Conservation (phyloP, 768 basidiomycete genomes). For the Lentinula aciculospora region DNA sequence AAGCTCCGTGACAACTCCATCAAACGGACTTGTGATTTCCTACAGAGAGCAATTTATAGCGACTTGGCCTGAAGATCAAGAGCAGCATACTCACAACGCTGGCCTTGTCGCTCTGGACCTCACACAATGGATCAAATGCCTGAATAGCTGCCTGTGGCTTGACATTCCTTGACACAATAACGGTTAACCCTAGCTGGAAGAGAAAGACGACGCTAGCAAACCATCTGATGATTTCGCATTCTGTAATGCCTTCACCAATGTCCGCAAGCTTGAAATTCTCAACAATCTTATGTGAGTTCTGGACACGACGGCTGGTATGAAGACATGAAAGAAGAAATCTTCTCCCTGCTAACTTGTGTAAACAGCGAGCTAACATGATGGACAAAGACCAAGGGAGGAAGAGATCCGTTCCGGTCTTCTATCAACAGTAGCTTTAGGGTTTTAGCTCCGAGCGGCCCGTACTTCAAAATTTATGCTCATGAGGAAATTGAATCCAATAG, state of each 20-base stretch:
- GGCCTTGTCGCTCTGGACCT: conserved; percentile 7
- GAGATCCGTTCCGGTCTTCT: too few species aligned
- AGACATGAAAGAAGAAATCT: conserved; percentile 5
- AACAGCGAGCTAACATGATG: conserved; percentile 1
- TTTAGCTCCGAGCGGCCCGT: too few species aligned
- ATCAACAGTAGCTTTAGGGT: too few species aligned
- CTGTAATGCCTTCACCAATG: conserved; percentile 89
- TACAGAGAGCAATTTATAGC: conserved; percentile 75
- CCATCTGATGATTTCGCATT: conserved; percentile 88
- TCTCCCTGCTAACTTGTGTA: not conserved
- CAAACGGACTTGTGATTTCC: conserved; percentile 84
- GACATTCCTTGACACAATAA: conserved; percentile 51
- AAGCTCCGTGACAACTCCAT: conserved; percentile 67
- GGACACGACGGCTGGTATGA: conserved; percentile 3
- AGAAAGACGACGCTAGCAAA: conserved; percentile 27
- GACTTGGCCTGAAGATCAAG: conserved; percentile 74
- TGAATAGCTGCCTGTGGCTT: conserved; percentile 43
- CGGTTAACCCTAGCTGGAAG: not conserved
- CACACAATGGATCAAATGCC: conserved; percentile 49
- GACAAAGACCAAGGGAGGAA: conserved; percentile 15
- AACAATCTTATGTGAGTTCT: conserved; percentile 23
- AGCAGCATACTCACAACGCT: not conserved
- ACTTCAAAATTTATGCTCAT: too few species aligned
- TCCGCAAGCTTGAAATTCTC: conserved; percentile 76
- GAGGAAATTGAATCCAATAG: too few species aligned